phyloP scores from a whole-genome alignment of 805 yeast species.

The Tanozyma kutaoensis region DNA sequence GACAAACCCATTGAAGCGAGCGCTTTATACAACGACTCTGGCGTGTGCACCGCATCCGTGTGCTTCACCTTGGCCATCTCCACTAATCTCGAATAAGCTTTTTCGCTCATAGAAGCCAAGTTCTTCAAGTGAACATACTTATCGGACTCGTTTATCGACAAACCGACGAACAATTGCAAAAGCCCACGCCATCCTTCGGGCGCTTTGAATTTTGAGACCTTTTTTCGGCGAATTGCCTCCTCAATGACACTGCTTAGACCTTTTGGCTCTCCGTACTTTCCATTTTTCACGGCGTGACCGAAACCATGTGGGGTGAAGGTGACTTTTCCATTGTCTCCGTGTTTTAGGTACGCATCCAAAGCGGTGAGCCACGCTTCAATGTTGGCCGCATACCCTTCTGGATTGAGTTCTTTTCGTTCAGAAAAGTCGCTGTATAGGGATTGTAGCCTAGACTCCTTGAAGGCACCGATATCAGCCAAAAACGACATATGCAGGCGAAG shows the following conservation, averaged over 20 bases:
- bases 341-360: slow-evolving; percentile 6
- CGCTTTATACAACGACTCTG: no score
- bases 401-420: slow-evolving; percentile 16
- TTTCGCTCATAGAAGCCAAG: not conserved
- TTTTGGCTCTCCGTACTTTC: slow-evolving; percentile 17
- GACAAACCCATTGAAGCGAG: no score
- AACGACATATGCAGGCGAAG: no score
- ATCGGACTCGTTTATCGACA: slow-evolving; percentile 6
- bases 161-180: slow-evolving; percentile 2
- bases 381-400: slow-evolving; percentile 30
- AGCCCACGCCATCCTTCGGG: not conserved
- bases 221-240: slow-evolving; percentile 9
- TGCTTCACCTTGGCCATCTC: no score
- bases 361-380: slow-evolving; percentile 22
- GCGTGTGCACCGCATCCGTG: no score
- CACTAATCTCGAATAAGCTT: no score
- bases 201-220: slow-evolving; percentile 1
- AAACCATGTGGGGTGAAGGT: slow-evolving; percentile 10
- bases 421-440: slow-evolving; percentile 24
- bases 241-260: slow-evolving; percentile 11
- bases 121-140: not conserved
- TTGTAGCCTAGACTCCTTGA: slow-evolving; percentile 15
- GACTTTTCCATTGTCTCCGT: slow-evolving; percentile 5
- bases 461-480: no score
- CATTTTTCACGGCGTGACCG: slow-evolving; percentile 1